phyloP scores from a whole-genome alignment of 2,329 filamentous ascomycete species.

The Arthroderma sp. region DNA sequence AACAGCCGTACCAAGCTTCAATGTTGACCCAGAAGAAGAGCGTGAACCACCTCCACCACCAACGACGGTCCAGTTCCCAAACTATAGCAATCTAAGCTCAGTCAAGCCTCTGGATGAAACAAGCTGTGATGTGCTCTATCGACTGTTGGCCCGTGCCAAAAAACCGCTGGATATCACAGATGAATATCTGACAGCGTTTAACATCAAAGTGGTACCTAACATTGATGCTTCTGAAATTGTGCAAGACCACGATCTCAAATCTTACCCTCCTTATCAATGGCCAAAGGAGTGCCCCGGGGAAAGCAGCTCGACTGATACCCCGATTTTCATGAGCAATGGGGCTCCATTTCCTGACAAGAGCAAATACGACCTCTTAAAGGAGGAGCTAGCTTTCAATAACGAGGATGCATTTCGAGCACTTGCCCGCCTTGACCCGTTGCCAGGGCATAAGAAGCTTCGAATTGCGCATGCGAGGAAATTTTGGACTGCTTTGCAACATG shows the following conservation, averaged over 20 bases:
- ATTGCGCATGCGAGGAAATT: conserved; percentile 49
- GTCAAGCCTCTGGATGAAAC: conserved; percentile 10
- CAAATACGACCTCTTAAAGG: conserved; percentile 38
- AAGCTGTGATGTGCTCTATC: conserved; percentile 30
- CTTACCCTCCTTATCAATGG: conserved; percentile 32
- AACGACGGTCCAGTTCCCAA: conserved; percentile 42
- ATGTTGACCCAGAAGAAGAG: conserved; percentile 29
- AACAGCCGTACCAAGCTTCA: conserved; percentile 21
- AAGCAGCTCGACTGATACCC: conserved; percentile 14
- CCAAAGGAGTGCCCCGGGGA: conserved; percentile 16
- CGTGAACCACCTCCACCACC: conserved; percentile 39
- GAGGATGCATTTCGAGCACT: conserved; percentile 47
- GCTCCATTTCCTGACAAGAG: conserved; percentile 36
- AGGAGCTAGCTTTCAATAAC: conserved; percentile 44
- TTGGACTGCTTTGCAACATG: conserved; percentile 46
- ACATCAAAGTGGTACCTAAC: conserved; percentile 29
- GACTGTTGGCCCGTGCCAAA: conserved; percentile 34
- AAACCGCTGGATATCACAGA: conserved; percentile 31
- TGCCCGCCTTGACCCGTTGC: conserved; percentile 35
- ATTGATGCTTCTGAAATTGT: conserved; percentile 28
- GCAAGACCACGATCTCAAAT: conserved; percentile 23
- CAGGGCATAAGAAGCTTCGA: conserved; percentile 36
- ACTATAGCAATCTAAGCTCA: conserved; percentile 19
- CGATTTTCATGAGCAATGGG: conserved; percentile 37
- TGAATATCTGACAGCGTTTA: conserved; percentile 31